Evolutionary conservation across 2,329 filamentous ascomycete species (phyloP), one percentile per base, ranked within the genome.

Genomic region (Aplosporella prunicola): DNA sequence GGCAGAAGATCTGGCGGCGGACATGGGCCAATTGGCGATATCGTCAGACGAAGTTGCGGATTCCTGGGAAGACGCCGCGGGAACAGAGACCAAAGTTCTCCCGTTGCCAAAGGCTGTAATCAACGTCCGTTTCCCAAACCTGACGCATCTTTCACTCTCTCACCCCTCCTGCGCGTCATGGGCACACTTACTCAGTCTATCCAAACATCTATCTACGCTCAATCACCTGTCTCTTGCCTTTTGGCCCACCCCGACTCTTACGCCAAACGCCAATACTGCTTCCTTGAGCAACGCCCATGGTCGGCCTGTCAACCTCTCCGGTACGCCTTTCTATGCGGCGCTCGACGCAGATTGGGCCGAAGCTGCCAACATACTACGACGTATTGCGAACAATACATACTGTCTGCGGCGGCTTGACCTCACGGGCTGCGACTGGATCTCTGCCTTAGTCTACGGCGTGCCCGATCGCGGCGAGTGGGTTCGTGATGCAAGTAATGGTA

Each of bases 191-290:
- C 57, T 80, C 2, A 55, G 59, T 2, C 51, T 80, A 1, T 62
- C 74, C 0, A 62, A 67, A 0, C 61, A 70, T 17, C 53, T 76
- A 1, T 62, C 69, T n/a, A 73, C 66, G 3, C 51, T 80, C 16
- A 78, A 74, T 0, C 75, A 79, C 45, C 60, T 80, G 2, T 79
- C 75, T 0, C 61, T 80, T 2, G 74, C 75, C 2, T 64, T 75
- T 51, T 80, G 76, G 76, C 74, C 74, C 3, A 57, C 63, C 14
- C 76, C 76, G 2, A 72, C 68, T 0, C 55, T 71, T n/a, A 75
- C 71, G 0, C 71, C 72, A 1, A 70, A 74, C 42, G 58, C 72
- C 3, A 56, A 57, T 3, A 66, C 63, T 7, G 52, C 65, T 5
- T 64, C 62, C 9, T 57, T 71, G 44, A 51, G 56, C 11, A 59